These are phyloP conservation scores for Phialophora expanda DNA, from an alignment of 2,329 filamentous ascomycete species.

Conservation along the genomic window DNA sequence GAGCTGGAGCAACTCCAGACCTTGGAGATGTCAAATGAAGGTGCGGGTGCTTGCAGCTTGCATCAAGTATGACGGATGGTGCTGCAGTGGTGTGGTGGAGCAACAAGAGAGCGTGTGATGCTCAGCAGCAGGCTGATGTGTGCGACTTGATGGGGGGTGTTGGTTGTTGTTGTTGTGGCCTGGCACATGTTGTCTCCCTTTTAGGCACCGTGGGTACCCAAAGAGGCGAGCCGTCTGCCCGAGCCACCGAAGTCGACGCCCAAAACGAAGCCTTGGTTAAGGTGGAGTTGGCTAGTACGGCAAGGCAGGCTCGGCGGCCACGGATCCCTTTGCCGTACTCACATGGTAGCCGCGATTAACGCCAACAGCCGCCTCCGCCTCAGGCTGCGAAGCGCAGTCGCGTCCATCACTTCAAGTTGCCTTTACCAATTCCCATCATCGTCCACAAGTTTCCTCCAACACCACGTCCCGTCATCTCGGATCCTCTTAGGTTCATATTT, in stretches of 20 bases:
- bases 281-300: neutral
- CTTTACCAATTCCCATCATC: slow-evolving; percentile 39
- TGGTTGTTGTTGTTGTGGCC: neutral
- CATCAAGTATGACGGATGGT: neutral
- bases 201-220: neutral
- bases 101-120: neutral
- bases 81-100: neutral
- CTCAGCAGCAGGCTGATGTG: neutral
- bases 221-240: neutral
- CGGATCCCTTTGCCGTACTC: neutral
- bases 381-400: slow-evolving; percentile 26
- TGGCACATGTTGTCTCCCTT: slow-evolving; percentile 1
- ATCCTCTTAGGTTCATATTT: neutral
- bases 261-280: neutral
- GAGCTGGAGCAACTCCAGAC: slow-evolving; percentile 9
- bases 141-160: neutral
- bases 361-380: slow-evolving; percentile 13
- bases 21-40: slow-evolving; percentile 10
- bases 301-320: neutral
- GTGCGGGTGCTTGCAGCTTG: slow-evolving; percentile 5
- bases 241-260: slow-evolving; percentile 1
- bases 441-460: slow-evolving; percentile 8
- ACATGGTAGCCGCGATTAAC: slow-evolving; percentile 15
- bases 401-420: slow-evolving; percentile 20
- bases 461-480: neutral